A percentile compares a stretch with the other conserved stretches of the same genome.
These are phyloP conservation scores for Shiraia sp. DNA, from an alignment of 2,329 filamentous ascomycete species.

Conservation along the genomic window DNA sequence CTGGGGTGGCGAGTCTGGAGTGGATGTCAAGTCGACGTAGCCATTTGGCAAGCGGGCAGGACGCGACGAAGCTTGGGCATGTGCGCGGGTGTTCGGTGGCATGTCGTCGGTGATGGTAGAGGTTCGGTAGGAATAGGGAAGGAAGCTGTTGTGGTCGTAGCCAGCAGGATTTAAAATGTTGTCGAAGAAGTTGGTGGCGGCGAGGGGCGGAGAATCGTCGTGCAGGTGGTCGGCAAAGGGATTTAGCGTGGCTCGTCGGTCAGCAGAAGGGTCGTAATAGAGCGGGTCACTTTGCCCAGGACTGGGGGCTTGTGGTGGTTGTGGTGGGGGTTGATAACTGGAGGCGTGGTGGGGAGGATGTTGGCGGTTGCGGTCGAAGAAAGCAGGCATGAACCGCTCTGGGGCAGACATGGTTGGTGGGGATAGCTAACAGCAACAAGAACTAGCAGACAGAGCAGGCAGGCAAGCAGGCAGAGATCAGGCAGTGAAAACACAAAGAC, in stretches of 20 bases:
- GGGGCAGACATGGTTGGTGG: neutral
- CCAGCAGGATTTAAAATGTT: slow-evolving; percentile 34
- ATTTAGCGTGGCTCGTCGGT: slow-evolving; percentile 2
- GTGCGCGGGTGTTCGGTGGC: slow-evolving; percentile 21
- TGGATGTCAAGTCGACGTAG: slow-evolving; percentile 42
- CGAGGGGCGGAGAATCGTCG: slow-evolving; percentile 17
- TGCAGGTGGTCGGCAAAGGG: slow-evolving; percentile 10
- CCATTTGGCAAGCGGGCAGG: slow-evolving; percentile 37
- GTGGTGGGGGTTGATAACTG: too few species aligned
- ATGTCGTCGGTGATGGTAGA: slow-evolving; percentile 9
- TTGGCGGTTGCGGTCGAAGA: neutral
- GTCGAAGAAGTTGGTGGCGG: slow-evolving; percentile 32
- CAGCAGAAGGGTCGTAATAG: slow-evolving; percentile 4
- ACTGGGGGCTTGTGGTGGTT: too few species aligned
- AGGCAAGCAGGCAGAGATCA: too few species aligned
- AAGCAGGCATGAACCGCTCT: neutral
- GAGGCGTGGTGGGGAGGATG: too few species aligned
- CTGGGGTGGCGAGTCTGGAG: slow-evolving; percentile 25
- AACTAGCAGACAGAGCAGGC: too few species aligned
- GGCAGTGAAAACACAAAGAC: too few species aligned
- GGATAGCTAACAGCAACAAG: neutral
- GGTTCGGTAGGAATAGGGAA: slow-evolving; percentile 13
- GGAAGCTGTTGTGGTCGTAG: slow-evolving; percentile 16
- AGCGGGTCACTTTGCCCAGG: neutral
- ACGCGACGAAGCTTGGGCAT: slow-evolving; percentile 11